These are phyloP conservation scores for Phalaenopsis aphrodite DNA, from an alignment of 106 monocot genomes.

Conservation along the genomic window DNA sequence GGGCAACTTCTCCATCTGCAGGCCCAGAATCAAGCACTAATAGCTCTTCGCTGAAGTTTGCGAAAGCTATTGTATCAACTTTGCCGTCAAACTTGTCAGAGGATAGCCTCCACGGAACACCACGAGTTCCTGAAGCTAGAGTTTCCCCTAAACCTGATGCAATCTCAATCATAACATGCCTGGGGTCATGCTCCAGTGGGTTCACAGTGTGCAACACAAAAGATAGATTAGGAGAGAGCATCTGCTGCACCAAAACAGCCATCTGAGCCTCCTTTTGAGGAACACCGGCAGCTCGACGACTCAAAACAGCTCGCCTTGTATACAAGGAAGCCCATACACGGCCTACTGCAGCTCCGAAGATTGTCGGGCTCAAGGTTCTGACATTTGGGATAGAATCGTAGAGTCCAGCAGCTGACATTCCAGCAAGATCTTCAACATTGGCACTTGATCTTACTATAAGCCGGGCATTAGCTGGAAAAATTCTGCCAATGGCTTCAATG, in stretches of 20 bases:
- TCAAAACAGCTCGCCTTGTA: slow-evolving; percentile 80
- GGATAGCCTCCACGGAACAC: slow-evolving; percentile 84
- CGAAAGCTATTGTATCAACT: slow-evolving; percentile 68
- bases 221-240: slow-evolving; percentile 69
- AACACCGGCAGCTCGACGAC: slow-evolving; percentile 72
- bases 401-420: slow-evolving; percentile 93
- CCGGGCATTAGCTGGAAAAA: slow-evolving; percentile 38
- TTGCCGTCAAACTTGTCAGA: slow-evolving; percentile 62
- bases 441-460: slow-evolving; percentile 89
- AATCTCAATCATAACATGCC: slow-evolving; percentile 66
- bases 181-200: slow-evolving; percentile 51
- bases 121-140: slow-evolving; percentile 80
- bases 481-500: slow-evolving; percentile 27
- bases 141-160: slow-evolving; percentile 93
- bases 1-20: slow-evolving; percentile 64
- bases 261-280: slow-evolving; percentile 67
- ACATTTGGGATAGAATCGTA: slow-evolving; percentile 95
- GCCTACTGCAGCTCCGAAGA: slow-evolving; percentile 52
- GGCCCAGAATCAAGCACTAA: slow-evolving; percentile 42
- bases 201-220: slow-evolving; percentile 89
- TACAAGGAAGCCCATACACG: slow-evolving; percentile 90
- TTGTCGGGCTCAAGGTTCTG: slow-evolving; percentile 34
- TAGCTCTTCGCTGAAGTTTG: slow-evolving; percentile 90
- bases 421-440: slow-evolving; percentile 91
- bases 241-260: slow-evolving; percentile 88